Conservation (phyloP, 768 basidiomycete species). For the Lentinula lateritia region DNA sequence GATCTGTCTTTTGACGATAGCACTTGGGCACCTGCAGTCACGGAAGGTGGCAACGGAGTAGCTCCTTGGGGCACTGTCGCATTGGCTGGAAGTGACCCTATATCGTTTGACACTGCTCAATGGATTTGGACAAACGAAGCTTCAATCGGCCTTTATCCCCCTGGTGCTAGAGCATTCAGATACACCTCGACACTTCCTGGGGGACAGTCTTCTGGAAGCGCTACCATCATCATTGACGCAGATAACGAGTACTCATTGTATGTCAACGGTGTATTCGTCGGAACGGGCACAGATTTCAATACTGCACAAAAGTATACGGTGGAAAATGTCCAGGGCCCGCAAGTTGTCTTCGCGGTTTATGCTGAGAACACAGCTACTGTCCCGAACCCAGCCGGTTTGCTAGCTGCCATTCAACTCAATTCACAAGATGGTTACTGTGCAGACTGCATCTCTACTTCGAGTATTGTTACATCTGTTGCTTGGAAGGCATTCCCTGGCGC, state of each 20-base stretch:
- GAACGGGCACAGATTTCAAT: slow-evolving; percentile 3
- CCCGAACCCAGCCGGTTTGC: slow-evolving; percentile 5
- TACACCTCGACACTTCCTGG: slow-evolving; percentile 16
- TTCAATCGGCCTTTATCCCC: slow-evolving; percentile 8
- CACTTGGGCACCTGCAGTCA: slow-evolving; percentile 15
- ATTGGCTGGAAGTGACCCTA: slow-evolving; percentile 11
- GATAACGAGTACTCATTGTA: slow-evolving; percentile 24
- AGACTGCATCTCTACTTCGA: not conserved
- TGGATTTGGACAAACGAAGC: slow-evolving; percentile 24
- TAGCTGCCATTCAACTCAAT: slow-evolving; percentile 5
- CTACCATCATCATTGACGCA: slow-evolving; percentile 17
- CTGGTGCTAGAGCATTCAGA: slow-evolving; percentile 22
- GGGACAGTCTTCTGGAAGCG: slow-evolving; percentile 18
- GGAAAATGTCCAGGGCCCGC: not conserved
- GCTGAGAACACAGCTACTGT: not conserved
- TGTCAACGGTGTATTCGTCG: slow-evolving; percentile 20
- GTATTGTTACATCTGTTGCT: not conserved
- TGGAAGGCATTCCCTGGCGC: slow-evolving; percentile 6
- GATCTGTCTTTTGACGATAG: slow-evolving; percentile 15
- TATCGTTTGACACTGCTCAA: slow-evolving; percentile 14
- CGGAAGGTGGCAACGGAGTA: slow-evolving; percentile 17
- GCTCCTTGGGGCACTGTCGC: slow-evolving; percentile 22
- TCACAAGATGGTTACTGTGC: not conserved
- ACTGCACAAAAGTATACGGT: not conserved
- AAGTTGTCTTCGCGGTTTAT: not conserved